Conservation (phyloP, 257 asterid genomes). For the Thymus quinquecostatus region DNA sequence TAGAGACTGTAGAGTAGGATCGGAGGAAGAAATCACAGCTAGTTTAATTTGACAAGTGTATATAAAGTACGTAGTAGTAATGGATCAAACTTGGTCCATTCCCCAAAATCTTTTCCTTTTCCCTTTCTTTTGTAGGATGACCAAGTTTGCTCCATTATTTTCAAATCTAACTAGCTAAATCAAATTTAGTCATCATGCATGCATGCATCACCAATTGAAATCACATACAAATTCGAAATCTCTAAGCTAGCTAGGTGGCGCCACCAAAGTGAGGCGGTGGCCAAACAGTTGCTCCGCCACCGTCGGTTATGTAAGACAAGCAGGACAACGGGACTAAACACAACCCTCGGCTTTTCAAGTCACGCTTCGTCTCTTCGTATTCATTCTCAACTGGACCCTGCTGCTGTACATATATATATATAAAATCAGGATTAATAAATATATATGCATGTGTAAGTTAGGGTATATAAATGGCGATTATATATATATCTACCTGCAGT, state of each 20-base stretch:
- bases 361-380: slow-evolving; percentile 55
- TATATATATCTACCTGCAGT: slow-evolving; percentile 48
- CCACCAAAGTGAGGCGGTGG: slow-evolving; percentile 71
- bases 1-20: no score
- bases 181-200: slow-evolving; percentile 26
- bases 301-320: slow-evolving; percentile 65
- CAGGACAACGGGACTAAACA: slow-evolving; percentile 86
- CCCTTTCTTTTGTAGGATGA: slow-evolving; percentile 49
- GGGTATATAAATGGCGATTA: no score
- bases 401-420: neutral
- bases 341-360: slow-evolving; percentile 72
- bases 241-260: slow-evolving; percentile 35
- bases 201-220: no score
- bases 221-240: neutral
- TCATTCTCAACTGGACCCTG: slow-evolving; percentile 28
- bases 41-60: neutral
- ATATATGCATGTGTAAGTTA: neutral
- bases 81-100: slow-evolving; percentile 96
- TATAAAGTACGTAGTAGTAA: slow-evolving; percentile 19
- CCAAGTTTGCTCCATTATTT: slow-evolving; percentile 84
- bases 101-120: slow-evolving; percentile 33
- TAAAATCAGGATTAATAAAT: no score
- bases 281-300: slow-evolving; percentile 70
- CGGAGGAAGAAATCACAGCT: no score
- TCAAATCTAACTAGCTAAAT: slow-evolving; percentile 21